These are phyloP conservation scores for Colletotrichum salicis DNA, from an alignment of 2,329 filamentous ascomycete species.

Conservation along the genomic window DNA sequence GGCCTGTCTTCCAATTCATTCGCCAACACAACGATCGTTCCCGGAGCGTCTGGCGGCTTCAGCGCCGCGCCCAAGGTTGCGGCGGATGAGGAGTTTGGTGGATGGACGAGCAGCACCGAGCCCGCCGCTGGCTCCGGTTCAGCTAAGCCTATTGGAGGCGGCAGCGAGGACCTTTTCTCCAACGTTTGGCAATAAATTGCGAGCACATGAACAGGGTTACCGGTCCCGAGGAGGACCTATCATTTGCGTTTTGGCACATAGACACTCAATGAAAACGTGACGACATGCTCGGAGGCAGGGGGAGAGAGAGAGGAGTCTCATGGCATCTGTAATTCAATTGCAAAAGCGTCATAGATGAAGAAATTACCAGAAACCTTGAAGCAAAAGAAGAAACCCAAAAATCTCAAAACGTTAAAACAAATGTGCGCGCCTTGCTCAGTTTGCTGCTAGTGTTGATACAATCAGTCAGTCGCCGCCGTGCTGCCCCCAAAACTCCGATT, in stretches of 20 bases:
- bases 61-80: slow-evolving; percentile 75
- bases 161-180: slow-evolving; percentile 88
- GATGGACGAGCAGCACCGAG: slow-evolving; percentile 82
- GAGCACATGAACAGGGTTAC: neutral
- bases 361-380: slow-evolving; percentile 2
- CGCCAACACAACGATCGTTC: slow-evolving; percentile 63
- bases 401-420: neutral
- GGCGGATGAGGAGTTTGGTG: slow-evolving; percentile 94
- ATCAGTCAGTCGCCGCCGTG: slow-evolving; percentile 4
- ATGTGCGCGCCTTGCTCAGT: neutral
- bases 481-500: slow-evolving; percentile 23
- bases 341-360: slow-evolving; percentile 31
- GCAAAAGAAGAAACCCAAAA: slow-evolving; percentile 7
- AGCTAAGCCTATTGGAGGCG: slow-evolving; percentile 65
- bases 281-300: neutral
- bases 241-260: slow-evolving; percentile 6
- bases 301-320: neutral
- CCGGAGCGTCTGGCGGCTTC: slow-evolving; percentile 73
- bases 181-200: slow-evolving; percentile 86
- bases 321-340: slow-evolving; percentile 11
- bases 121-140: slow-evolving; percentile 52
- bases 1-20: slow-evolving; percentile 3
- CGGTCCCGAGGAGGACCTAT: too few species aligned
- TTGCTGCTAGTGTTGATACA: slow-evolving; percentile 3
- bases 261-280: slow-evolving; percentile 7